These are phyloP conservation scores for Mucor sp. DNA, from an alignment of 371 early-diverging fungal species.

Conservation along the genomic window DNA sequence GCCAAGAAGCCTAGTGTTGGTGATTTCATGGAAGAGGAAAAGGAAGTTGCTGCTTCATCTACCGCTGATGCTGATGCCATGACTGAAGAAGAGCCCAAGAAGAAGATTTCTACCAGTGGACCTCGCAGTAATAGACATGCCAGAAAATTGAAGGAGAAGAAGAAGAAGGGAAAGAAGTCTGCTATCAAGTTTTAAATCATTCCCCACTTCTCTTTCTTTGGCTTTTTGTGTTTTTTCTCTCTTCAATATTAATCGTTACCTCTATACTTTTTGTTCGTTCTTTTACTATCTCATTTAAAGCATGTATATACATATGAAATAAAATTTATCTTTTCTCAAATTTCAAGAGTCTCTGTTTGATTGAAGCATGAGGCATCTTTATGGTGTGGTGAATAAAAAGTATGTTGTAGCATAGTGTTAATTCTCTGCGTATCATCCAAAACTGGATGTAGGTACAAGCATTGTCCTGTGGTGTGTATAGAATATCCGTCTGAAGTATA, in stretches of 20 bases:
- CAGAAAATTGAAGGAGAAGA: constrained; percentile 39
- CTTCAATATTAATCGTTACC: background rate
- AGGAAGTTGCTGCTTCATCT: constrained; percentile 3
- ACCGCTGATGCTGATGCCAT: constrained; percentile 5
- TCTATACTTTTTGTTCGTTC: constrained; percentile 4
- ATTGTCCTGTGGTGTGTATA: background rate
- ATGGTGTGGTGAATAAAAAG: background rate
- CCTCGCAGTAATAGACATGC: constrained; percentile 37
- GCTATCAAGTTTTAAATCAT: constrained; percentile 24
- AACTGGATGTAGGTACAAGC: background rate
- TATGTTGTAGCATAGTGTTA: background rate
- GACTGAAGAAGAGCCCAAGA: constrained; percentile 8
- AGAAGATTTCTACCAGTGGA: constrained; percentile 44
- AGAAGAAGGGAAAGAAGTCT: constrained; percentile 30
- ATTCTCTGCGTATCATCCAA: background rate
- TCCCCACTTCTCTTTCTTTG: background rate
- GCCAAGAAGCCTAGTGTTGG: constrained; percentile 40
- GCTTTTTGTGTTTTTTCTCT: background rate
- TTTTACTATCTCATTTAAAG: background rate
- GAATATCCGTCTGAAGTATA: too few species aligned
- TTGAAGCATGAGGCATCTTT: background rate
- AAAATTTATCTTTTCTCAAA: background rate
- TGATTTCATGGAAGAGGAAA: constrained; percentile 33
- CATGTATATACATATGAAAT: constrained; percentile 1
- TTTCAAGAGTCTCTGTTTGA: background rate